phyloP scores from a whole-genome alignment of 2,329 filamentous ascomycete species.

The Aureobasidium uvarum region DNA sequence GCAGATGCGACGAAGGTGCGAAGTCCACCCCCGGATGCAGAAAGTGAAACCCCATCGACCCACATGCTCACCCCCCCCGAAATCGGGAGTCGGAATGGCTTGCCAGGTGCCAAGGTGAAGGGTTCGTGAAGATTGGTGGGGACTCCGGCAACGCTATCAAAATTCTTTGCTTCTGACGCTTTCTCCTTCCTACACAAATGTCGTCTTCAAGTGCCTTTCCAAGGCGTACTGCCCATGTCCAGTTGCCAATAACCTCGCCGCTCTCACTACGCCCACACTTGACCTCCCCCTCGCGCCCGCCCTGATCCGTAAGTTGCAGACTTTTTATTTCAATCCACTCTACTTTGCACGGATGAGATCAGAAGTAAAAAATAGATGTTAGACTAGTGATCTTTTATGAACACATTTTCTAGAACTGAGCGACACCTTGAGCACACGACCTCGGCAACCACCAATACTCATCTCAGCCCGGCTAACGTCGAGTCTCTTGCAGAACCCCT shows the following conservation, averaged over 20 bases:
- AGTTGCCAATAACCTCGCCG: not conserved
- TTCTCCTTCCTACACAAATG: slow-evolving; percentile 15
- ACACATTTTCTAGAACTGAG: slow-evolving; percentile 22
- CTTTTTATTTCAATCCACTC: slow-evolving; percentile 3
- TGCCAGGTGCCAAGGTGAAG: not conserved
- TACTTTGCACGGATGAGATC: slow-evolving; percentile 32
- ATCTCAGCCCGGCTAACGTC: slow-evolving; percentile 27
- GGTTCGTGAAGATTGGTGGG: slow-evolving; percentile 4
- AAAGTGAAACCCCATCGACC: not conserved
- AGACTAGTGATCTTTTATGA: slow-evolving; percentile 42
- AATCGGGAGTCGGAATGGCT: not conserved
- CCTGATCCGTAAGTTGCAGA: slow-evolving; percentile 22
- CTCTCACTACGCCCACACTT: not conserved
- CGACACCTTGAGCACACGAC: slow-evolving; percentile 4
- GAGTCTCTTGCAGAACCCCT: slow-evolving; percentile 17
- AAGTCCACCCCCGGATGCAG: not conserved
- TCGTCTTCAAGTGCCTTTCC: slow-evolving; percentile 7
- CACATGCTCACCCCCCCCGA: not conserved
- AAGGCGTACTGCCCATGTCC: slow-evolving; percentile 13
- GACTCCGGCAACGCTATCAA: not conserved
- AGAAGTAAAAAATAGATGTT: slow-evolving; percentile 41
- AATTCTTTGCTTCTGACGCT: slow-evolving; percentile 1
- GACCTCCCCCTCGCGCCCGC: not conserved
- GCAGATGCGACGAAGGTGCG: not conserved
- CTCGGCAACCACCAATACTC: not conserved